Percentiles rank a stretch among this genome's conserved stretches.
Conservation (phyloP, 768 basidiomycete species). For the Agrocybe pediades region DNA sequence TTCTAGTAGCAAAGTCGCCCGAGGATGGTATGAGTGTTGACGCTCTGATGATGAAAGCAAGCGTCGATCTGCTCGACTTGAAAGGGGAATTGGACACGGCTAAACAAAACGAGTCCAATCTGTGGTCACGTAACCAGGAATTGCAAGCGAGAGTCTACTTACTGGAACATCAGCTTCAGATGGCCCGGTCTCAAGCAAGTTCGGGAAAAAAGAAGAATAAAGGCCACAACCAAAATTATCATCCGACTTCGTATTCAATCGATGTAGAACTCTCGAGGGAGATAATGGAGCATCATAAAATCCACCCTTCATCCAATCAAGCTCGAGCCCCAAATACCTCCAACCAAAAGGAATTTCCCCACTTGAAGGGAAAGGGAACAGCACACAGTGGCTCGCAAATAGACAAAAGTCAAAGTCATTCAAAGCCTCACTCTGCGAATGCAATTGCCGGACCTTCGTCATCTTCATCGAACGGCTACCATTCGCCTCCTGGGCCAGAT, state of each 20-base stretch:
- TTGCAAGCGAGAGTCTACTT: neutral
- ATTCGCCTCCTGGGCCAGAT: neutral
- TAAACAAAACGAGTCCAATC: constrained; percentile 26
- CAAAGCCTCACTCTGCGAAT: neutral
- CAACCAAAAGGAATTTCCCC: neutral
- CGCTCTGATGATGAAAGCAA: constrained; percentile 40
- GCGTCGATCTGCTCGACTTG: constrained; percentile 45
- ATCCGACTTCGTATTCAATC: neutral
- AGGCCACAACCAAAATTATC: neutral
- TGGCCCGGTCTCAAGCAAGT: neutral
- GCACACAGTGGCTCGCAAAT: neutral
- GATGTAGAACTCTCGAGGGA: neutral
- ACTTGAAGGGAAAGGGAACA: neutral
- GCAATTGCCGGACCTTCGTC: neutral
- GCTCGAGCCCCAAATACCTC: neutral
- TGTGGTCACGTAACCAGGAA: constrained; percentile 13
- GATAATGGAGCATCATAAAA: neutral
- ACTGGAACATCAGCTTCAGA: neutral
- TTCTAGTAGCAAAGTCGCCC: constrained; percentile 38
- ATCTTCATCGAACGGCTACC: neutral
- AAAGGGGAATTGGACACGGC: constrained; percentile 41
- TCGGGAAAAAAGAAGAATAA: neutral
- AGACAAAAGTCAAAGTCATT: neutral
- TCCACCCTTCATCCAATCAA: neutral
- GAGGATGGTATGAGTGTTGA: constrained; percentile 10